phyloP scores from a whole-genome alignment of 2,329 filamentous ascomycete genomes.

The Incumbomyces lentus region DNA sequence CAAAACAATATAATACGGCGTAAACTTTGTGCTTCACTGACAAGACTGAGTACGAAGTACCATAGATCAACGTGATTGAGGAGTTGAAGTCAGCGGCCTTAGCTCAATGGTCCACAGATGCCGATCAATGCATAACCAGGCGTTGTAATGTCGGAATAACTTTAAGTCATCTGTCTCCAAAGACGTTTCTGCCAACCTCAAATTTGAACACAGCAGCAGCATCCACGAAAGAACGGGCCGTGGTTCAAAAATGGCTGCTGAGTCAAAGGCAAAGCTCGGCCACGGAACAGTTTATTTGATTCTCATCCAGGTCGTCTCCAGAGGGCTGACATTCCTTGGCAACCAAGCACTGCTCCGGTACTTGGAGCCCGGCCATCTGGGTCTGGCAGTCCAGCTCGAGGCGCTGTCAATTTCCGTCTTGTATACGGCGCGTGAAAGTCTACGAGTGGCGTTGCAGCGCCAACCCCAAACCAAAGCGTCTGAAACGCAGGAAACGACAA shows the following conservation, averaged over 20 bases:
- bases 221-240: neutral
- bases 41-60: too few species aligned
- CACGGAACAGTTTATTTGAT: conserved; percentile 78
- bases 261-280: conserved; percentile 27
- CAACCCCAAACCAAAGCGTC: conserved; percentile 7
- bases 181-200: too few species aligned
- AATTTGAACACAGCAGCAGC: neutral
- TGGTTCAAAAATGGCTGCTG: neutral
- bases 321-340: conserved; percentile 76
- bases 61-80: too few species aligned
- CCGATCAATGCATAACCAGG: too few species aligned
- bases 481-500: conserved; percentile 16
- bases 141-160: too few species aligned
- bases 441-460: conserved; percentile 83
- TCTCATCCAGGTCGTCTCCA: conserved; percentile 75
- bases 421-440: conserved; percentile 84
- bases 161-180: too few species aligned
- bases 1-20: too few species aligned
- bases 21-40: too few species aligned
- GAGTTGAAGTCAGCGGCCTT: too few species aligned
- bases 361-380: conserved; percentile 73
- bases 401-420: conserved; percentile 87
- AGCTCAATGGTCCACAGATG: too few species aligned
- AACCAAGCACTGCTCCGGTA: conserved; percentile 87
- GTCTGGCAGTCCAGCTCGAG: conserved; percentile 80